A percentile compares a stretch with the other conserved stretches of the same genome.
These are phyloP conservation scores for Fusarium sterilihyphosum DNA, from an alignment of 2,329 filamentous ascomycete genomes.

Conservation along the genomic window DNA sequence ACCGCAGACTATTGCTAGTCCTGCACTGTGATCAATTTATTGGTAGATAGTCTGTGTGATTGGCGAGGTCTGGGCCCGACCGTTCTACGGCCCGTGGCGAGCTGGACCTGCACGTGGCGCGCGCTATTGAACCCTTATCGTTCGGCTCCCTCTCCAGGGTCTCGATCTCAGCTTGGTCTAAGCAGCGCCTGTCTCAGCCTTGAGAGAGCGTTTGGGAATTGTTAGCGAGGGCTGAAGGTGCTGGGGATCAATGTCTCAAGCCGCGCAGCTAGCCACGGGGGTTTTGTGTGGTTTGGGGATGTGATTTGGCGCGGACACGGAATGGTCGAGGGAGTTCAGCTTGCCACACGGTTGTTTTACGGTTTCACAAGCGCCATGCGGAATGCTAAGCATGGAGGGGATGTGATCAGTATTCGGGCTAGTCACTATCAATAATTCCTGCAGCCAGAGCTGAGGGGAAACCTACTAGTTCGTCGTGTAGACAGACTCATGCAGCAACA, in stretches of 20 bases:
- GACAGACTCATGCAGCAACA: not conserved
- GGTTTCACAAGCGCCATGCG: not conserved
- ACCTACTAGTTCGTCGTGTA: rapidly evolving
- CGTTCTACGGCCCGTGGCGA: not conserved
- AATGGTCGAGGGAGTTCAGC: not conserved
- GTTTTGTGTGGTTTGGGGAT: not conserved
- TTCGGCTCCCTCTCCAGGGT: not conserved
- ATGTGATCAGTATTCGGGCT: not conserved
- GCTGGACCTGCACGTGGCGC: not conserved
- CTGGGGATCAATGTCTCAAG: not conserved
- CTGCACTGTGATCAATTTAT: not conserved
- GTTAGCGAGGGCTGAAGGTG: not conserved
- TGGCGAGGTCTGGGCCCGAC: not conserved
- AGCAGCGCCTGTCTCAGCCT: not conserved
- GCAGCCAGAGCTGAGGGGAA: not conserved
- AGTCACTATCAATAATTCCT: not conserved
- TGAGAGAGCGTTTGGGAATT: not conserved
- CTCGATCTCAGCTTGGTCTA: not conserved
- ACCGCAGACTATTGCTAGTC: not conserved
- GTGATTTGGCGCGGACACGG: not conserved
- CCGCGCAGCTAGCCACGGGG: not conserved
- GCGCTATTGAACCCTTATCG: not conserved
- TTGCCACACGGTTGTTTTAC: not conserved
- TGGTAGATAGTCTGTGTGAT: not conserved
- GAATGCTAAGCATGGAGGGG: not conserved